phyloP scores from a whole-genome alignment of 2,329 filamentous ascomycete species.

The Sporothrix variecibatus region DNA sequence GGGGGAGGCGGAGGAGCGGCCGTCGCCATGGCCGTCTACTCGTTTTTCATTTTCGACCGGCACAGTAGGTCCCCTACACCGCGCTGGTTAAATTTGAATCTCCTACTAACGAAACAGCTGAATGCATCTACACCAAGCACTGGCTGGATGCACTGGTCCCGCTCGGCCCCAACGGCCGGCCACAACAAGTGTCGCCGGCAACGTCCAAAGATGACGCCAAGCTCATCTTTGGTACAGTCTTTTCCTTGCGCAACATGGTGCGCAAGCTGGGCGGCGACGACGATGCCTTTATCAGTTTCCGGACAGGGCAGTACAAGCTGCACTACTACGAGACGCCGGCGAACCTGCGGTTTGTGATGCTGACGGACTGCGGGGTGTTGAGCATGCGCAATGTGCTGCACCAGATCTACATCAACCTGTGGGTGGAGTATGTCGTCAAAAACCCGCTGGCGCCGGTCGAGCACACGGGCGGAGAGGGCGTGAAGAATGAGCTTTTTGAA shows the following conservation, averaged over 20 bases:
- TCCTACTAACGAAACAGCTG: conserved; percentile 58
- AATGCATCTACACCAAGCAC: conserved; percentile 92
- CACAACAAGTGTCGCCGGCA: conserved; percentile 26
- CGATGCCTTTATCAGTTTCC: conserved; percentile 92
- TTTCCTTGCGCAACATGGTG: conserved; percentile 94
- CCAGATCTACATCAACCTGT: conserved; percentile 98
- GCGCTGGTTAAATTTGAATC: neutral
- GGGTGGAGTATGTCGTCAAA: conserved; percentile 89
- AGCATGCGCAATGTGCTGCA: conserved; percentile 94
- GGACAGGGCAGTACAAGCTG: conserved; percentile 93
- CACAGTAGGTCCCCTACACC: conserved; percentile 70
- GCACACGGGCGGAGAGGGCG: conserved; percentile 68
- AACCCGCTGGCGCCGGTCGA: conserved; percentile 69
- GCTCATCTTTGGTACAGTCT: conserved; percentile 94
- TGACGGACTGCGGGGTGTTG: conserved; percentile 84
- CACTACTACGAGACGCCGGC: conserved; percentile 99
- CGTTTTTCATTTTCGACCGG: conserved; percentile 98
- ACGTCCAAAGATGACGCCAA: conserved; percentile 76
- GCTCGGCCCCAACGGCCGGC: conserved; percentile 23
- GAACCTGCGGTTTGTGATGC: conserved; percentile 92
- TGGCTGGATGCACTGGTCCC: conserved; percentile 62
- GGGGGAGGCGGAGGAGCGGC: conserved; percentile 20
- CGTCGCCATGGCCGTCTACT: conserved; percentile 82
- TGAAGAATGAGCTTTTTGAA: conserved; percentile 71
- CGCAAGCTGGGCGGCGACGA: conserved; percentile 92